These are phyloP conservation scores for Tricholoma saponaceum DNA, from an alignment of 768 basidiomycete species.

Conservation along the genomic window DNA sequence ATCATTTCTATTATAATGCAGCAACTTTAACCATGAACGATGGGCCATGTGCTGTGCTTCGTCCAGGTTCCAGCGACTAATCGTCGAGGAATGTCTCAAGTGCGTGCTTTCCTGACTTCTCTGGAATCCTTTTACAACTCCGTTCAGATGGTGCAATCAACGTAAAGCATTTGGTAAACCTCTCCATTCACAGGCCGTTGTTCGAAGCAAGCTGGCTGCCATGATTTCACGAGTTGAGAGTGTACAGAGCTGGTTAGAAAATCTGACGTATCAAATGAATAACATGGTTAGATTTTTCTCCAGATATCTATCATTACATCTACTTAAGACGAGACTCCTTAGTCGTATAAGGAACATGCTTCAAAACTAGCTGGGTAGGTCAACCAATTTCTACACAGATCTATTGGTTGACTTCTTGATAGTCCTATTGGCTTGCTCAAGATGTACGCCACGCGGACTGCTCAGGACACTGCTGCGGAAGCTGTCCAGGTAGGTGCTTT, in stretches of 20 bases:
- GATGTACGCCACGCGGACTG: slow-evolving; percentile 58
- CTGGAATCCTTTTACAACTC: background rate
- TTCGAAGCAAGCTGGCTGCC: slow-evolving; percentile 80
- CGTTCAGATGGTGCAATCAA: slow-evolving; percentile 73
- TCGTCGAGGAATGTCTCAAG: slow-evolving; percentile 55
- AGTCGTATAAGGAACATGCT: slow-evolving; percentile 75
- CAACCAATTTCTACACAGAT: background rate
- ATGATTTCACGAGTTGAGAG: slow-evolving; percentile 71
- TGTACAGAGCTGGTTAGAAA: slow-evolving; percentile 79
- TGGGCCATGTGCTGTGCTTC: slow-evolving; percentile 86
- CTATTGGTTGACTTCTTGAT: slow-evolving; percentile 1
- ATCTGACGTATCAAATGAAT: slow-evolving; percentile 81
- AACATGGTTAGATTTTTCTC: slow-evolving; percentile 51
- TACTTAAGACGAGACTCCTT: background rate
- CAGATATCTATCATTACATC: background rate
- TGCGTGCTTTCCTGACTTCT: slow-evolving; percentile 12
- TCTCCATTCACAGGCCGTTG: slow-evolving; percentile 78
- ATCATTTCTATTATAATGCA: slow-evolving; percentile 43
- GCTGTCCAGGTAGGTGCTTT: slow-evolving; percentile 55
- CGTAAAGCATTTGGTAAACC: slow-evolving; percentile 90
- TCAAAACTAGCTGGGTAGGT: slow-evolving; percentile 67
- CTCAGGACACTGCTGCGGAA: slow-evolving; percentile 60
- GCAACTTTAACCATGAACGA: slow-evolving; percentile 83
- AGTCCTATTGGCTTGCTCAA: slow-evolving; percentile 71
- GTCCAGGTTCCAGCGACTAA: slow-evolving; percentile 60